Evolutionary conservation across 768 basidiomycete species (phyloP), one percentile per base, ranked within the genome.

Genomic region (Lactifluus pinguis): DNA sequence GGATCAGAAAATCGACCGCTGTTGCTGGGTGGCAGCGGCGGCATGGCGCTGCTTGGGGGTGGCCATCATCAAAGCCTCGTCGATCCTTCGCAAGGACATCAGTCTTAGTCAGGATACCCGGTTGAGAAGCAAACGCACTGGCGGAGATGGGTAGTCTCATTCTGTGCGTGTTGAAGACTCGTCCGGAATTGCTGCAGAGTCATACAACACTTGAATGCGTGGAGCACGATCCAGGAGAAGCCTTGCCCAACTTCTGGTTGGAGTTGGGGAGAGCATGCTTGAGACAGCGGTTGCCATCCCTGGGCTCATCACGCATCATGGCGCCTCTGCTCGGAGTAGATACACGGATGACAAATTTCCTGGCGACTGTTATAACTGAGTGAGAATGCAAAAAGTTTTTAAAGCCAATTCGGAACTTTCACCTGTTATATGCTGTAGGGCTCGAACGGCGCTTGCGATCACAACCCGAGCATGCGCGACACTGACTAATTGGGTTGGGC

Each of bases 221-320:
- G 65, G 89, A 44, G 92, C 86, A 69, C 92, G 84, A 69, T 95
- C 93, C 67, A 95, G 94, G 77, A 64, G 86, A 89, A 55, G 92
- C 89, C 76, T 95, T 95, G 81, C 87, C 90, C 10, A 89, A 85
- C 79, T 93, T 91, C 80, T 94, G 91, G 77, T 92, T 93, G 52
- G 87, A 89, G 61, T 86, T 79, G 34, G 93, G 93, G 67, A 95
- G 85, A 59, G 86, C 87, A 68, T 92, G 88, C 82, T 92, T 92
- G 76, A 95, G 85, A 60, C 87, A 83, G 68, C 86, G 83, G 75
- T 95, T 95, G 62, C 91, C 92, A 59, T 95, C 92, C 58, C 93
- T 80, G 71, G 95, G 88, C 75, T 95, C 93, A 68, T 95, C 92
- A 25, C 25, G 25, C 25, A 25, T 25, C 25, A 42, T 93, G 84